Evolutionary conservation across 2,329 filamentous ascomycete species (phyloP), one percentile per base, ranked within the genome.

Genomic region (Botrytis cinerea): DNA sequence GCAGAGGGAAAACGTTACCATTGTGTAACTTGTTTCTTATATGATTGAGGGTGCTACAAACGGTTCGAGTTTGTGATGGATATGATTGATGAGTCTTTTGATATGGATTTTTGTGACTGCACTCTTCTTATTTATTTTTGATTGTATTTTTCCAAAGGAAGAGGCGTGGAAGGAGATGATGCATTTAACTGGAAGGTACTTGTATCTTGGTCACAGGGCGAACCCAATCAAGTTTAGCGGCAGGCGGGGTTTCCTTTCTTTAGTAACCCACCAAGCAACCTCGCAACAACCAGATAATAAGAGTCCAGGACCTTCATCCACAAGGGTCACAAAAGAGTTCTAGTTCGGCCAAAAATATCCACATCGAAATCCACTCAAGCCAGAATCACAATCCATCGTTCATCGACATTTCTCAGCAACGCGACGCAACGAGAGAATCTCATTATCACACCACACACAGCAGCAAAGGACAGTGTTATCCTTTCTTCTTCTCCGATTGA

Each of bases 351-450:
- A 54, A 54, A 35, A 54, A 20, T 63, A 66, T 68, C 66, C 66
- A 68, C 66, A 68, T 45, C 38, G 32, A 68, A 68, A 68, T 68
- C 64, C 64, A 68, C 48, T 22, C 43, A 9, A 62, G 32, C 69
- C 54, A 71, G 32, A 38, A 35, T 14, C 12, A 16, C 16, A 45
- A 45, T 38, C 59, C 45, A 71, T 71, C 69, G 51, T 71, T 71
- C 69, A 64, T 71, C 59, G 38, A 40, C 69, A 40, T 64, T 64
- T 51, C 69, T 71, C 57, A 64, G 32, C 68, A 71, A 61, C 69
- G 45, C 32, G 57, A 62, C 5, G 7, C 32, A 62, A 28, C 51
- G 12, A 43, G 45, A 46, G 25, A 54, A 54, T 28, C 51, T 54
- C 14, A 16, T 28, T 20, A 20, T 22, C 8, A 35, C 14, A 61